These are phyloP conservation scores for Nissolia schottii DNA, from an alignment of 306 rosid genomes.

Conservation along the genomic window DNA sequence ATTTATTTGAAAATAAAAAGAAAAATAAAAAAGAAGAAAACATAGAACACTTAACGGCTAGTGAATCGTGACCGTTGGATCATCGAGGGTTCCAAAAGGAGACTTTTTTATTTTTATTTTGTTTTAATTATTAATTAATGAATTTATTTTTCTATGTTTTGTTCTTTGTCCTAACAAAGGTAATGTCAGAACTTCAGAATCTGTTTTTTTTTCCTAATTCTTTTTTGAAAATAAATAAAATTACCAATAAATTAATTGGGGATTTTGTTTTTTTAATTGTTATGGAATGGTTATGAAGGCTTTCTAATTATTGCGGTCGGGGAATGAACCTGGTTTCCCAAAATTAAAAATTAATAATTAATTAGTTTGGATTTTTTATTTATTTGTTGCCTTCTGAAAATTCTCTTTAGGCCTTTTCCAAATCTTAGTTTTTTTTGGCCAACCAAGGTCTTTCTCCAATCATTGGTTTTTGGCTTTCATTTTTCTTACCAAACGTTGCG, in stretches of 20 bases:
- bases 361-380: background rate
- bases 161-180: constrained; percentile 43
- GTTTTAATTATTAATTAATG: too few relatives aligned
- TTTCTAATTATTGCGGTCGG: constrained; percentile 24
- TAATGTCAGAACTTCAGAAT: constrained; percentile 30
- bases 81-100: background rate
- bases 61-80: constrained; percentile 60
- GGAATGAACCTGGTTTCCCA: constrained; percentile 27
- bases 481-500: background rate
- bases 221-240: too few relatives aligned
- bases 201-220: constrained; percentile 36
- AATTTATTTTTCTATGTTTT: background rate
- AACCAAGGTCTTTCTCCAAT: constrained; percentile 5
- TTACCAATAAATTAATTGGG: background rate
- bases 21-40: background rate
- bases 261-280: background rate
- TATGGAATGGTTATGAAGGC: background rate
- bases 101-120: too few relatives aligned
- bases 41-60: constrained; percentile 56
- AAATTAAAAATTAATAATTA: background rate
- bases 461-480: constrained; percentile 14
- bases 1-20: background rate
- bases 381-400: background rate
- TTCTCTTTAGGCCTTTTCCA: background rate
- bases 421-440: constrained; percentile 5